Evolutionary conservation across 2,329 filamentous ascomycete species (phyloP).

Genomic region (Periconia sp.): DNA sequence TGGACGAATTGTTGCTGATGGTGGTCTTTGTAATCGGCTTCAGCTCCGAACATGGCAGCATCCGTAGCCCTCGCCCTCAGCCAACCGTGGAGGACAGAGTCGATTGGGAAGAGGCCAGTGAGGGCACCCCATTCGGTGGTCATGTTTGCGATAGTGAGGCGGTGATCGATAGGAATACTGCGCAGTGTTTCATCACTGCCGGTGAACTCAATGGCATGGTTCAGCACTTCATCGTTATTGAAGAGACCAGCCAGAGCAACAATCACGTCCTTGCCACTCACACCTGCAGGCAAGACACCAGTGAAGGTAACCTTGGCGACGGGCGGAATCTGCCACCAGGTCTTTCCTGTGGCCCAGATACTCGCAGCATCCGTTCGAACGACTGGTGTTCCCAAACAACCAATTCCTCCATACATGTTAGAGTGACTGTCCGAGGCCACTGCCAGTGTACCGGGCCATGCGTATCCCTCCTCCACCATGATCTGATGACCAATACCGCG

Average conservation of each 20-base stretch:
- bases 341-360: constrained; percentile 80
- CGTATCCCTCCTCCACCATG: constrained; percentile 83
- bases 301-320: constrained; percentile 78
- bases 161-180: constrained; percentile 70
- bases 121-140: constrained; percentile 79
- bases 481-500: constrained; percentile 88
- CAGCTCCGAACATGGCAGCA: constrained; percentile 61
- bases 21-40: constrained; percentile 47
- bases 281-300: constrained; percentile 73
- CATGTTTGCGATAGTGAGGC: constrained; percentile 80
- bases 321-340: constrained; percentile 88
- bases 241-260: constrained; percentile 85
- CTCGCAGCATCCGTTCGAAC: constrained; percentile 85
- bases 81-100: constrained; percentile 72
- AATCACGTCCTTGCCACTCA: constrained; percentile 93
- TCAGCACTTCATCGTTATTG: constrained; percentile 83
- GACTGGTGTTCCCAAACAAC: constrained; percentile 75
- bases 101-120: constrained; percentile 78
- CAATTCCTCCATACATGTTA: constrained; percentile 83
- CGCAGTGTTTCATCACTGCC: constrained; percentile 76
- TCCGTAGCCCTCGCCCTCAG: constrained; percentile 73
- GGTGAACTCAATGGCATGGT: constrained; percentile 86
- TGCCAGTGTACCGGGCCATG: constrained; percentile 80
- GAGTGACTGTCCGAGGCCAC: constrained; percentile 79
- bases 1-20: constrained; percentile 69